Evolutionary conservation across 768 basidiomycete species (phyloP), one percentile per base, ranked within the genome.

Genomic region (Tephrocybe sp.): DNA sequence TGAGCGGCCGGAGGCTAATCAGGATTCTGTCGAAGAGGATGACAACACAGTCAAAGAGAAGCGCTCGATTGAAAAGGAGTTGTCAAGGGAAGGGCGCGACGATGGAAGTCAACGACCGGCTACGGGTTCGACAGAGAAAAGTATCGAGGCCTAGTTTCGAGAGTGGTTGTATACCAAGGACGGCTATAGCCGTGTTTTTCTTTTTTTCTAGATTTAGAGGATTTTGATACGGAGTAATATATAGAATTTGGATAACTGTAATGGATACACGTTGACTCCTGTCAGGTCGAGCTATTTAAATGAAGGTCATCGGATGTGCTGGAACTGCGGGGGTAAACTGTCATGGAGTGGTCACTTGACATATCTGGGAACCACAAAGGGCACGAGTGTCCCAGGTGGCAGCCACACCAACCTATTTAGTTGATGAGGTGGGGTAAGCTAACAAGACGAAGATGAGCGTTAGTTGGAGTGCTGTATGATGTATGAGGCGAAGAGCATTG

Each of bases 21-120:
- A 38, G 16, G 51, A n/a, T 16, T 40, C 22, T 18, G 44, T 45
- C 18, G 62, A 63, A 39, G 49, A 61, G 24, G 70, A 69, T 40
- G 62, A 66, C 49, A 64, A 59, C 13, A 63, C 51, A 25, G 47
- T 42, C 12, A 51, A 34, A 38, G 61, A 63, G 27, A 51, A 34
- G 37, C 51, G 35, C 42, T 54, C 56, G 18, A 51, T 55, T 15
- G 54, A 56, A 53, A 62, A 54, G 42, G 59, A 54, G 18, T 28
- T 1, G 12, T 34, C 18, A 40, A 58, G 49, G 9, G 54, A 47
- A 8, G 49, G 52, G 22, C 50, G 52, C 44, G 52, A 50, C 3
- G 31, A 36, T 25, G 61, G 52, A 35, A 56, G 56, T 31, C 32
- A 49, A 22, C 51, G 57, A 34, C 62, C 67, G 21, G 51, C 61